Base-by-base conservation (phyloP, 345 rosid species). In the Geranium brycei region DNA sequence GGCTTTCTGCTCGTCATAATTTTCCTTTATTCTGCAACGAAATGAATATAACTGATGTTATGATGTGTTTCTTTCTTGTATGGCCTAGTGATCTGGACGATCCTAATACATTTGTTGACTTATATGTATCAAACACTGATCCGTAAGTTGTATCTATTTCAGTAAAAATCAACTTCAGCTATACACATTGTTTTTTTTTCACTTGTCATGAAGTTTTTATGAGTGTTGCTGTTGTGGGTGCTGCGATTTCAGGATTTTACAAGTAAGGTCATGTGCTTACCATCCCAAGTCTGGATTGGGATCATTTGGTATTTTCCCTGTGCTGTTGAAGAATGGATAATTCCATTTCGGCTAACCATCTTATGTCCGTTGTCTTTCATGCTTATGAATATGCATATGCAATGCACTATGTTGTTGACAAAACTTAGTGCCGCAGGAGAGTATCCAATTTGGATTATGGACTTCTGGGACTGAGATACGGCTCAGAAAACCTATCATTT, bases 21-120 rank as follows among this genome's bases (percentile, higher is more conserved):
- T 14, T 32, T 17, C 51, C 17, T 16, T 56, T 56, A 0, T 61
- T 19, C 1, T 64, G 19, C 57, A 13, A 31, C 17, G 41, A 71
- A 17, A 55, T 35, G 51, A 8, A 4, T 1, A 53, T 17, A 60
- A 14, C 3, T 35, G 15, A 31, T 57, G 51, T 60, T 66, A 31
- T 12, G n/a, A n/a, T n/a, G n/a, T n/a, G n/a, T n/a, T n/a, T n/a
- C n/a, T n/a, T n/a, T n/a, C n/a, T 59, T 16, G 19, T 0, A 40
- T 57, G 75, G 62, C 69, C 72, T 85, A 91, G 98, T 59, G 89
- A 89, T 72, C 73, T 87, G 40, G 85, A 89, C 67, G 87, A 91
- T 78, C 98, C 98, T 64, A 85, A 89, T 78, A 89, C 96, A 17
- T 91, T 91, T 73, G 62, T 85, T 80, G 98, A 91, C 79, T 77